Conservation (phyloP, 129 eudicot species). For the Helianthus annuus region HanXRQr2.0-SUNRISE NC_035449.2:48669517-48670016, state of each 20-base stretch:
- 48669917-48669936: constrained; percentile 20
- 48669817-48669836: constrained; percentile 43
- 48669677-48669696: too few relatives aligned
- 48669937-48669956: neutral
- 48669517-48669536: too few relatives aligned
- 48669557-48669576: too few relatives aligned
- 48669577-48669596: too few relatives aligned
- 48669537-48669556: too few relatives aligned
- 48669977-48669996: constrained; percentile 23
- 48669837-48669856: constrained; percentile 34
- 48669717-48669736: too few relatives aligned
- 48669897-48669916: neutral
- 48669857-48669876: constrained; percentile 48
- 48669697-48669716: too few relatives aligned
- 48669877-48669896: constrained; percentile 19
- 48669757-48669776: constrained; percentile 21
- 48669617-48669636: too few relatives aligned
- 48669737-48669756: neutral
- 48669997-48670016: constrained; percentile 34
- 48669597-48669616: too few relatives aligned
- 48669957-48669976: neutral
- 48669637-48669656: too few relatives aligned
- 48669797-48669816: constrained; percentile 33
- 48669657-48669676: too few relatives aligned
- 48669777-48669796: constrained; percentile 22